Base-by-base conservation (phyloP, 2,329 filamentous ascomycete species). In the Fusarium equiseti region DNA sequence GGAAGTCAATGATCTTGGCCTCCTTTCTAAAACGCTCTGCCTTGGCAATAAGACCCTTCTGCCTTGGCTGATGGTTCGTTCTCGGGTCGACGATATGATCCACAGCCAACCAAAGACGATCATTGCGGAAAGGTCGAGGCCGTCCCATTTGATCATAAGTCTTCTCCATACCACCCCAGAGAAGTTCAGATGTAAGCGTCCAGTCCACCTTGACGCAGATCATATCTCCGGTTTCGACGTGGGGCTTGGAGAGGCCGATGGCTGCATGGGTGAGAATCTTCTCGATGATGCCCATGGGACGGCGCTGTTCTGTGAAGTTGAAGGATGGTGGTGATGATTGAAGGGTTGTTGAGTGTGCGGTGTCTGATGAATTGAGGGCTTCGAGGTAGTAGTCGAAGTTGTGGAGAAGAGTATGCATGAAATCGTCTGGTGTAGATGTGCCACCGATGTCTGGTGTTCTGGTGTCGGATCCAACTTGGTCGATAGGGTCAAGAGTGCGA, bases 1-100 rank as follows among this genome's bases (percentile, higher is more conserved):
- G 54, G 42, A 40, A 62, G 44, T 84, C 81, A 6, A 81, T 84
- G 79, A 84, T 79, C 66, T 83, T 84, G 72, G 82, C 83, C 15
- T 77, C 77, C 11, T 38, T 38, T 4, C 35, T 38, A 2, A 38
- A 38, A n/a, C 35, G 35, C 10, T 38, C 35, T 38, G 35, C 35
- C 35, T 38, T 38, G 18, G 35, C 35, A 0, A 38, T 38, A 12
- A 38, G 35, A n/a, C 35, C 35, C 35, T 38, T 38, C 18, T 38
- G 35, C 18, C 35, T 18, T 4, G 35, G 35, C 35, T 38, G 35
- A n/a, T 38, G 18, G 6, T 38, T 38, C 10, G 35, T 38, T 38
- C 35, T n/a, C 3, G 35, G 35, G 4, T 38, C 35, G 0, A 38
- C 35, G 35, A 38, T n/a, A 38, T 38, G 35, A n/a, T 38, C 35